These are phyloP conservation scores for Dovyalis caffra DNA, from an alignment of 345 rosid genomes.

Conservation along the genomic window DNA sequence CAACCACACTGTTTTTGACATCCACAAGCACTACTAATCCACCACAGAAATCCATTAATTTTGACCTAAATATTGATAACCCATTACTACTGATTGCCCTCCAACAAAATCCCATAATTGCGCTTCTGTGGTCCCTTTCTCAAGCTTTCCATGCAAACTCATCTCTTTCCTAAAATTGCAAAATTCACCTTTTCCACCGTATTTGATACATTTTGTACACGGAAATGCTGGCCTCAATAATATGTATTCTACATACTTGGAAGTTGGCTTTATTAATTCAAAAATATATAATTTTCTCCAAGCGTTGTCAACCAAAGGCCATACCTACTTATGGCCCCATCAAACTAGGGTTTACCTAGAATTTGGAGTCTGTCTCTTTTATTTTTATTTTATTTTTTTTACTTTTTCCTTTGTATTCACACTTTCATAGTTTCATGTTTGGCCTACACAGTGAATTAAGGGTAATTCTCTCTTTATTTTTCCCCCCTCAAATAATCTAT, in stretches of 20 bases:
- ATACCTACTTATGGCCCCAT: background rate
- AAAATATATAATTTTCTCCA: background rate
- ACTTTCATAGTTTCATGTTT: background rate
- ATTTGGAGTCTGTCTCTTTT: background rate
- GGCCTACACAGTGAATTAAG: background rate
- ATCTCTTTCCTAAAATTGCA: background rate
- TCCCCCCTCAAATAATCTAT: background rate
- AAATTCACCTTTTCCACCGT: background rate
- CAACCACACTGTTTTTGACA: slow-evolving; percentile 2
- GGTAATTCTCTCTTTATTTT: background rate
- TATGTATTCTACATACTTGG: background rate
- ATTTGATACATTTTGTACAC: background rate
- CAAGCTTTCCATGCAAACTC: background rate
- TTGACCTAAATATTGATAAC: background rate
- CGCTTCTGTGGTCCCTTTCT: too few relatives aligned
- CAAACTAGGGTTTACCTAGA: background rate
- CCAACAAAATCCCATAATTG: background rate
- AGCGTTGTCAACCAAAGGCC: background rate
- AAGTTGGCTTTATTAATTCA: background rate
- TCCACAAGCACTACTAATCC: background rate
- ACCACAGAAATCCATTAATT: background rate
- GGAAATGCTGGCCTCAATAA: background rate
- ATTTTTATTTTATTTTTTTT: too few relatives aligned
- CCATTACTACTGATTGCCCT: background rate
- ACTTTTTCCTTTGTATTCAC: too few relatives aligned